Evolutionary conservation across 805 yeast genomes (phyloP), one percentile per base, ranked within the genome.

Genomic region (Candida michaelii): DNA sequence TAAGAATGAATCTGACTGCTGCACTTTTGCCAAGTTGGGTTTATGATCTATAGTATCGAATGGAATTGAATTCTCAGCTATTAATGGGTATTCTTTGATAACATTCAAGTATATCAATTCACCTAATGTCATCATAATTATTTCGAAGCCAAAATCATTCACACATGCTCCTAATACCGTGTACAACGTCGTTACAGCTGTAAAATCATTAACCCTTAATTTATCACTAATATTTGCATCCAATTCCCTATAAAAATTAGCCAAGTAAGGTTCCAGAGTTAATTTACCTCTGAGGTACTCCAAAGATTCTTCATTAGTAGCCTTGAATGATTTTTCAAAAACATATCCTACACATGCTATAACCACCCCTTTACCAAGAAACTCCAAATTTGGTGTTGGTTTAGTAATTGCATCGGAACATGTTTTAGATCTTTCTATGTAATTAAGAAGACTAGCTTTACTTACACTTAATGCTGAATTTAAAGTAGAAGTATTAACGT

Each of bases 111-210:
- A 83, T 51, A 84, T 77, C 2, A 85, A 72, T 50, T 85, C 91
- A 47, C 86, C 76, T 19, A 88, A 59, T 2, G 85, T 82, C 45
- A 73, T 73, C 44, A 85, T 63, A n/a, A 82, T 71, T 2, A 73
- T 57, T 53, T 88, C 89, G 57, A 87, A 87, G 1, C 95, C 95
- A 65, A 82, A 87, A 60, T 87, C 95, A 47, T 80, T 82, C 27
- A 84, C 74, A 46, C 88, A 76, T 8, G 84, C 82, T 2, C 93
- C 95, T 15, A 85, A 56, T 18, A 83, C 55, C 29, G 81, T 76
- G 50, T 74, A 74, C 35, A 85, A 64, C 3, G 85, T 63, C 40
- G 79, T 71, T 0, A 76, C 66, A 0, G 84, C 82, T 21, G 76
- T 71, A 17, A 68, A 75, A 45, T 79, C 82, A 48, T 59, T 59